These are phyloP conservation scores for Puya raimondii DNA, from an alignment of 176 grass and related monocot genomes.

Conservation along the genomic window DNA sequence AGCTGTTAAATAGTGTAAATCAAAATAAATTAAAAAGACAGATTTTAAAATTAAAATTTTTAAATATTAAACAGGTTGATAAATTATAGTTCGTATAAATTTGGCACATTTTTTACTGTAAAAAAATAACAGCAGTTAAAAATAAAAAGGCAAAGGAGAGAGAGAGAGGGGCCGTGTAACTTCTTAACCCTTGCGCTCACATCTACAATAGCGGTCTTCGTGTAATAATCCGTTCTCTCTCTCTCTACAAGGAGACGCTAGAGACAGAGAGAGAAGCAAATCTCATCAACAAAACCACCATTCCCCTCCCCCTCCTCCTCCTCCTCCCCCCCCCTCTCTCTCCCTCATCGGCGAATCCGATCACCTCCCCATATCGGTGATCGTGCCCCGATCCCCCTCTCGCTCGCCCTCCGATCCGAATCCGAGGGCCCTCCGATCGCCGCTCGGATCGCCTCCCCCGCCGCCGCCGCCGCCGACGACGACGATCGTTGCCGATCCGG, in stretches of 20 bases:
- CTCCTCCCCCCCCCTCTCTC: constrained; percentile 11
- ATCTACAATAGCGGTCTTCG: neutral
- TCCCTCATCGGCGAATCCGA: constrained; percentile 12
- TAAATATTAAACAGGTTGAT: too few species aligned
- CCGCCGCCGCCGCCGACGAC: neutral
- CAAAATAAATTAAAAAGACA: too few species aligned
- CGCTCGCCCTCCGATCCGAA: constrained; percentile 10
- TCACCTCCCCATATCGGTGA: neutral
- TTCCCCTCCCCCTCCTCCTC: constrained; percentile 1
- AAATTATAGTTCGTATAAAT: too few species aligned
- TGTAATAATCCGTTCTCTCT: neutral
- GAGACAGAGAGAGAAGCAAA: constrained; percentile 13
- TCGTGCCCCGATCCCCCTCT: neutral
- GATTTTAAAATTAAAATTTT: too few species aligned
- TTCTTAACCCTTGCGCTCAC: neutral
- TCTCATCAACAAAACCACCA: constrained; percentile 15
- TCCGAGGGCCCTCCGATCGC: neutral
- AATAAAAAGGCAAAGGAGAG: too few species aligned
- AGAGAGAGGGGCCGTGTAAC: too few species aligned
- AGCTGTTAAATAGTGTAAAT: too few species aligned
- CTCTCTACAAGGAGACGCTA: constrained; percentile 1
- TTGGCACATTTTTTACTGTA: too few species aligned
- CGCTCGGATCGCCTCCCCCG: constrained; percentile 11
- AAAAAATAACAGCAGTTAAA: too few species aligned
- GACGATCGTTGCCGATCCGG: constrained; percentile 9